Conservation (phyloP, 2,329 filamentous ascomycete species). For the Stemphylium beticola region DNA sequence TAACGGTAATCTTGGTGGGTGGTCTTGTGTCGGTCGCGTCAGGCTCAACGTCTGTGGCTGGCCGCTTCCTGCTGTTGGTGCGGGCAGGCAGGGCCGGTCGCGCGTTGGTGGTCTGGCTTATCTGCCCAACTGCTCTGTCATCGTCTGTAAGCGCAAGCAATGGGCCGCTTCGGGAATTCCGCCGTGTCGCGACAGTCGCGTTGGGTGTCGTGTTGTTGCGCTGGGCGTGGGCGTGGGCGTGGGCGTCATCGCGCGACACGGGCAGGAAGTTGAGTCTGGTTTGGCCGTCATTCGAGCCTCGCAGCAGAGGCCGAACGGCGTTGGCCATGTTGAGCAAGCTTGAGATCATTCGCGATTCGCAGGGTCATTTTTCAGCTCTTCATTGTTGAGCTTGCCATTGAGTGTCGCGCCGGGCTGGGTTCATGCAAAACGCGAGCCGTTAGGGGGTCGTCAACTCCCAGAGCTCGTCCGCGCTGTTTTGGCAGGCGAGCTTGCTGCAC, state of each 20-base stretch:
- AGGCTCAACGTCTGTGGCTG: slow-evolving; percentile 28
- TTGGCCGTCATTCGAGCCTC: slow-evolving; percentile 43
- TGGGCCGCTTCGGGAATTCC: slow-evolving; percentile 31
- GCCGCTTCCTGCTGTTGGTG: slow-evolving; percentile 39
- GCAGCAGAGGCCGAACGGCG: slow-evolving; percentile 34
- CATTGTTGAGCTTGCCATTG: slow-evolving; percentile 36
- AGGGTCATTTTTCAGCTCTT: slow-evolving; percentile 36
- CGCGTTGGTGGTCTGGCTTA: slow-evolving; percentile 12
- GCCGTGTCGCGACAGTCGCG: slow-evolving; percentile 37
- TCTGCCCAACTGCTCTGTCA: slow-evolving; percentile 26
- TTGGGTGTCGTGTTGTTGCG: slow-evolving; percentile 25
- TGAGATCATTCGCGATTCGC: slow-evolving; percentile 26
- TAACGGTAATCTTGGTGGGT: slow-evolving; percentile 52
- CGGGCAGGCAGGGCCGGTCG: slow-evolving; percentile 17
- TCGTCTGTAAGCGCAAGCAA: slow-evolving; percentile 30
- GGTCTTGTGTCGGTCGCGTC: slow-evolving; percentile 44
- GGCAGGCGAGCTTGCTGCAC: slow-evolving; percentile 24
- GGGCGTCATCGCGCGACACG: slow-evolving; percentile 33
- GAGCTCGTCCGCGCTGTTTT: slow-evolving; percentile 32
- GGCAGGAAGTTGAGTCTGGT: slow-evolving; percentile 39
- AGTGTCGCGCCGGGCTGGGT: slow-evolving; percentile 34
- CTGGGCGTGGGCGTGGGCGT: slow-evolving; percentile 21
- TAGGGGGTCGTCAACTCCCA: slow-evolving; percentile 33
- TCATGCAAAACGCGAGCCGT: slow-evolving; percentile 35
- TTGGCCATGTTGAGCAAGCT: slow-evolving; percentile 34